A percentile compares a stretch with the other conserved stretches of the same genome.
These are phyloP conservation scores for Carnegiea gigantea DNA, from an alignment of 179 eudicot genomes.

Conservation along the genomic window DNA sequence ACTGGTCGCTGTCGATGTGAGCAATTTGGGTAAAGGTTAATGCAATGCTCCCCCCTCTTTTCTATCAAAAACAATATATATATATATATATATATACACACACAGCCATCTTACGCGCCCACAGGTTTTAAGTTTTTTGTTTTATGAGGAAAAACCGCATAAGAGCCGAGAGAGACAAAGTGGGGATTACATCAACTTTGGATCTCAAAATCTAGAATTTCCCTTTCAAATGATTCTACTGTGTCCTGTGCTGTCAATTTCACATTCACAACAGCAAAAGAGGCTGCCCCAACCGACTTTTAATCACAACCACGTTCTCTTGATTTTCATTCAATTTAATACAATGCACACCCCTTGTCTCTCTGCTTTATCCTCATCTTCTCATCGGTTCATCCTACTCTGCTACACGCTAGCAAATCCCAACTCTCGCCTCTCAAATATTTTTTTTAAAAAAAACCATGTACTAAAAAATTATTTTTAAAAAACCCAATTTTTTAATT, in stretches of 20 bases:
- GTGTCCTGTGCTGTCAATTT: too few species aligned
- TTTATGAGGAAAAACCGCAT: background rate
- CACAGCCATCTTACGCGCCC: background rate
- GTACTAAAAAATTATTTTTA: background rate
- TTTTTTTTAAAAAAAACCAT: background rate
- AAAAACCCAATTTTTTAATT: background rate
- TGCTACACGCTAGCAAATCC: conserved; percentile 7
- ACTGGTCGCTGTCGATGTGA: too few species aligned
- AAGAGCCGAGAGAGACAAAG: background rate
- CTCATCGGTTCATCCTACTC: too few species aligned
- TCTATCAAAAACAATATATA: too few species aligned
- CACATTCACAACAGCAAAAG: background rate
- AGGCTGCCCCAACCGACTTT: background rate
- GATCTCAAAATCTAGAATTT: conserved; percentile 3
- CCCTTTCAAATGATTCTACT: background rate
- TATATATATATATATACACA: too few species aligned
- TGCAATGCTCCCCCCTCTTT: too few species aligned
- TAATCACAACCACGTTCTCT: conserved; percentile 6
- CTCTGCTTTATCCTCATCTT: too few species aligned
- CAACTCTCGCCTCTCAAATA: background rate
- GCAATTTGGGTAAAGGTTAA: too few species aligned
- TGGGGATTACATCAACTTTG: background rate
- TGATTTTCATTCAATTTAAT: background rate
- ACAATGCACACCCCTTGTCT: too few species aligned
- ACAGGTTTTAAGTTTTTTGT: background rate